Percentiles rank a stretch among this genome's conserved stretches.
phyloP scores from a whole-genome alignment of 176 grass and related monocot genomes.

The Coix lacrymajobi region DNA sequence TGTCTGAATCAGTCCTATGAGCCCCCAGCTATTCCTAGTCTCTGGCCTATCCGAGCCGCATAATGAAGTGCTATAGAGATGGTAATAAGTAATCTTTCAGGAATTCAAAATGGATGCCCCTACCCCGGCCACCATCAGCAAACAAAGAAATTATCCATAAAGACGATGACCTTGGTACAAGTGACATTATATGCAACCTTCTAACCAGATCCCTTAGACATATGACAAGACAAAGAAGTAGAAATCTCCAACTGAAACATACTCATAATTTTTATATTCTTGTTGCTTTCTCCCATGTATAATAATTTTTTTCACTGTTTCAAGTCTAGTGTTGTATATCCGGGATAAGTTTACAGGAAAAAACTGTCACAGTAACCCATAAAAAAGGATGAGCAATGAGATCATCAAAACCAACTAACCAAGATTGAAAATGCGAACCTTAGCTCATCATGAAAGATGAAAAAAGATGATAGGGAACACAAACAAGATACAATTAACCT shows the following conservation, averaged over 20 bases:
- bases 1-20: neutral
- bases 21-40: neutral
- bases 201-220: neutral
- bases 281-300: neutral
- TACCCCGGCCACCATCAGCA: neutral
- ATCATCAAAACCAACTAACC: neutral
- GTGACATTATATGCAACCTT: neutral
- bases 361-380: neutral
- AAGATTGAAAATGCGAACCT: neutral
- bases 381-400: neutral
- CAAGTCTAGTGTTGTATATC: neutral
- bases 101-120: neutral
- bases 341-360: neutral
- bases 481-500: neutral
- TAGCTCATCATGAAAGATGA: neutral
- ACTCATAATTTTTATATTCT: neutral
- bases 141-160: neutral
- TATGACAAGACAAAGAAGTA: neutral
- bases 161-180: neutral
- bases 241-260: slow-evolving; percentile 12
- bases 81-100: neutral
- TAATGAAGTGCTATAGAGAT: neutral
- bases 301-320: neutral
- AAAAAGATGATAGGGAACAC: neutral
- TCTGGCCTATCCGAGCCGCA: neutral